phyloP scores from a whole-genome alignment of 1,284 basidiomycete species.

The Leccinum fuscescens region DNA sequence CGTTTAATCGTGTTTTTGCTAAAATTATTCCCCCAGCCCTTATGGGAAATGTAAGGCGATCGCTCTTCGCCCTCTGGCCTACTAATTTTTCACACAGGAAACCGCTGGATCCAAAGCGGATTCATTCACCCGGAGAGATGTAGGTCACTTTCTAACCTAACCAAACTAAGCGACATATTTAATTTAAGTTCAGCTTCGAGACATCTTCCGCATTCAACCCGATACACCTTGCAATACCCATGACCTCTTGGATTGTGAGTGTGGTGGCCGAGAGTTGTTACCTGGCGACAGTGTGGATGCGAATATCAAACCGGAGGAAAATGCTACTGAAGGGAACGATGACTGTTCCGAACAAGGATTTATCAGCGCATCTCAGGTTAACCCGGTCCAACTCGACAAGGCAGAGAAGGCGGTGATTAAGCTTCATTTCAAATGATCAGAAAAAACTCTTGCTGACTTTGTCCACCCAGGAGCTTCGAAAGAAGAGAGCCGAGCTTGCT shows the following conservation, averaged over 20 bases:
- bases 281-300: conserved; percentile 19
- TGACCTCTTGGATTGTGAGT: conserved; percentile 78
- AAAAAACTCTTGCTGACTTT: conserved; percentile 5
- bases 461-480: conserved; percentile 58
- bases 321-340: conserved; percentile 25
- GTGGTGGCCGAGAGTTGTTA: conserved; percentile 39
- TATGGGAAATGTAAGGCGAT: conserved; percentile 55
- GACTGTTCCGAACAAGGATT: conserved; percentile 52
- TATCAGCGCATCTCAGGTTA: conserved; percentile 70
- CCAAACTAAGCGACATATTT: conserved; percentile 3
- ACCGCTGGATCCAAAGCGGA: conserved; percentile 66
- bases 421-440: neutral
- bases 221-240: conserved; percentile 90
- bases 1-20: neutral
- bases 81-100: conserved; percentile 34
- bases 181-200: conserved; percentile 58
- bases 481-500: conserved; percentile 76
- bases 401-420: conserved; percentile 52
- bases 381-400: conserved; percentile 45
- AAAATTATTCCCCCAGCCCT: conserved; percentile 45
- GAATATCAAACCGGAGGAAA: conserved; percentile 11
- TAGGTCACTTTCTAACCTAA: conserved; percentile 36
- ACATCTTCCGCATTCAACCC: conserved; percentile 86
- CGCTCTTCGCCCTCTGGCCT: neutral
- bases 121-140: conserved; percentile 88